Base-by-base conservation (phyloP, 2,329 filamentous ascomycete genomes). In the Pseudogymnoascus sp. region DNA sequence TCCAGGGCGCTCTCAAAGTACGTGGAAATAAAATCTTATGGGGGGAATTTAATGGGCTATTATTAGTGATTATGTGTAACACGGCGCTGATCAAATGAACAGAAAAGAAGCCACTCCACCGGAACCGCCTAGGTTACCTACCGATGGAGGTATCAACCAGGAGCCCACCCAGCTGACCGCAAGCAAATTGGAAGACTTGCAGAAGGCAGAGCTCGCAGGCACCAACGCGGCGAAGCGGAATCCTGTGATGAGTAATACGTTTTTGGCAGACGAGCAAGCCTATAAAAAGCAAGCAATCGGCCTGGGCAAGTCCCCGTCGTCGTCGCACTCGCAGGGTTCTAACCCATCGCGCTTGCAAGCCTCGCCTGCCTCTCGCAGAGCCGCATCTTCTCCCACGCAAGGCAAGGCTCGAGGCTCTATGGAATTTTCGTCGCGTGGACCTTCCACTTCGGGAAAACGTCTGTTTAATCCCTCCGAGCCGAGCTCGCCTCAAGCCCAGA, bases 161-260 rank as follows among this genome's bases (percentile, higher is more conserved):
- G 45, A 31, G 43, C 14, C 23, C 25, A 49, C 43, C 2, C 45
- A n/a, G 25, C 45, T 52, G 14, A 52, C 45, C 4, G 45, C 25
- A 31, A 31, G 45, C 25, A 52, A 31, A 31, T 12, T 52, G 9
- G 45, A 52, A 2, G 45, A 52, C 14, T 12, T 52, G 25, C 25
- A 52, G n/a, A 16, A 18, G 25, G 25, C 45, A 2, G 45, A 52
- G 45, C 45, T 52, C 2, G 45, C 45, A 52, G 9, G 45, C 45
- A 52, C 25, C 45, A 31, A 52, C 31, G 45, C 45, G 45, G 45
- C 23, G 14, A 52, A 52, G 25, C 45, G 25, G 45, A n/a, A 52
- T 25, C 45, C 45, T 52, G 45, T 52, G 25, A 52, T 52, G 45
- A 52, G 25, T 52, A 52, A 52, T 52, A 52, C 45, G 45, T 55